phyloP scores from a whole-genome alignment of 2,329 filamentous ascomycete genomes.

The Colletotrichum gigasporum region DNA sequence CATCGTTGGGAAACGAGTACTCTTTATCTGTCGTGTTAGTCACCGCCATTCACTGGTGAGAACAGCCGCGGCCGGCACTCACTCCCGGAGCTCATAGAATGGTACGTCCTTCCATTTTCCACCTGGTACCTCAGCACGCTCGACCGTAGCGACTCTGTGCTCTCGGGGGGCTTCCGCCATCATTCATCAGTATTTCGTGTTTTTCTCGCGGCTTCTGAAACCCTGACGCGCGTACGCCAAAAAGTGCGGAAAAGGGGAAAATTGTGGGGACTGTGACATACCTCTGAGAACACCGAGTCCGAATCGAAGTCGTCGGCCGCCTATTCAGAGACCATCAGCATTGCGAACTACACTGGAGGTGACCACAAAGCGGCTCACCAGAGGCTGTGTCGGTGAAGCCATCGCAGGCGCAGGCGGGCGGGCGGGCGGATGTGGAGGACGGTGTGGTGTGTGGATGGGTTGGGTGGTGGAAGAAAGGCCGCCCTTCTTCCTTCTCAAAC shows the following conservation, averaged over 20 bases:
- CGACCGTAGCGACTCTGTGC: conserved; percentile 21
- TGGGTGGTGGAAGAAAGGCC: neutral
- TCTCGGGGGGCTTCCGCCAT: neutral
- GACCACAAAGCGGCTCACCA: neutral
- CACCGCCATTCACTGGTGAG: neutral
- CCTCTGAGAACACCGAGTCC: conserved; percentile 23
- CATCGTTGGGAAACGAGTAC: conserved; percentile 40
- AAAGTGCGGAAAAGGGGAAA: neutral
- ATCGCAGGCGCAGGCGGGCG: neutral
- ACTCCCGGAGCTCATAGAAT: conserved; percentile 38
- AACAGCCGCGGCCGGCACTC: no score
- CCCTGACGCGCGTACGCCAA: neutral
- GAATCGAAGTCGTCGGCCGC: conserved; percentile 24
- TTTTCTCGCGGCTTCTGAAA: neutral
- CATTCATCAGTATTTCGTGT: neutral
- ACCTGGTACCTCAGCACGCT: conserved; percentile 25
- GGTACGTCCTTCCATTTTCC: conserved; percentile 33
- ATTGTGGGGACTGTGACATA: neutral
- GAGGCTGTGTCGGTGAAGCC: neutral
- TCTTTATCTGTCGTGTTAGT: conserved; percentile 25
- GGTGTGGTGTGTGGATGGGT: neutral
- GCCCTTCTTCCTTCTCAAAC: neutral
- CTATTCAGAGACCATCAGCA: neutral
- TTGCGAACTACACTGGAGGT: neutral
- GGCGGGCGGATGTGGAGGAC: no score